Conservation (phyloP, 192 early-diverging fungal genomes). For the Backusella morwellensis region DNA sequence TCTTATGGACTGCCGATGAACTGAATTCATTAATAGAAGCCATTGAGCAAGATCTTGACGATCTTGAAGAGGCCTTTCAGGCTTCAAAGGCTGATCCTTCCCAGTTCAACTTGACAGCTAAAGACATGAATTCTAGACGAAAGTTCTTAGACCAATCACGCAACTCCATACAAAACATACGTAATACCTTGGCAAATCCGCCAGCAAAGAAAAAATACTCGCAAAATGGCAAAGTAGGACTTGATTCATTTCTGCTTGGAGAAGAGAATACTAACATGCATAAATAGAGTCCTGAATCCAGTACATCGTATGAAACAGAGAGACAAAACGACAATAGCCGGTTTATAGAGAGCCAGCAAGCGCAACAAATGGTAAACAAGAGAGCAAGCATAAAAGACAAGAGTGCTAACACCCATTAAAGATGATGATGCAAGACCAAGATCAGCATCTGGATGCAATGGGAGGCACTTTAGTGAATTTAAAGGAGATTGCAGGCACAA, state of each 20-base stretch:
- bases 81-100: conserved; percentile 36
- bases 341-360: conserved; percentile 34
- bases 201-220: conserved; percentile 20
- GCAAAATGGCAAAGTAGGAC: conserved; percentile 6
- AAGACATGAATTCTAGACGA: conserved; percentile 35
- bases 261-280: not conserved
- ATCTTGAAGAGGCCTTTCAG: conserved; percentile 49
- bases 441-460: conserved; percentile 54
- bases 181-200: conserved; percentile 29
- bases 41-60: conserved; percentile 51
- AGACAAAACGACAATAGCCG: conserved; percentile 26
- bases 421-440: conserved; percentile 58
- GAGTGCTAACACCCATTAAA: conserved; percentile 11
- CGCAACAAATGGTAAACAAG: conserved; percentile 33
- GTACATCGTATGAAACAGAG: conserved; percentile 14
- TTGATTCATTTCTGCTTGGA: too few relatives aligned
- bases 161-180: conserved; percentile 22
- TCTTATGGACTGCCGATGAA: conserved; percentile 55
- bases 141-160: conserved; percentile 27
- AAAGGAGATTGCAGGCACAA: conserved; percentile 57
- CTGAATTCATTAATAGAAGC: conserved; percentile 34
- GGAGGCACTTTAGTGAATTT: conserved; percentile 53
- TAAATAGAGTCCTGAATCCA: conserved; percentile 6
- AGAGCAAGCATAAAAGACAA: not conserved
- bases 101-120: conserved; percentile 39